Conservation (phyloP, 2,329 filamentous ascomycete species). For the Neonectria magnoliae region DNA sequence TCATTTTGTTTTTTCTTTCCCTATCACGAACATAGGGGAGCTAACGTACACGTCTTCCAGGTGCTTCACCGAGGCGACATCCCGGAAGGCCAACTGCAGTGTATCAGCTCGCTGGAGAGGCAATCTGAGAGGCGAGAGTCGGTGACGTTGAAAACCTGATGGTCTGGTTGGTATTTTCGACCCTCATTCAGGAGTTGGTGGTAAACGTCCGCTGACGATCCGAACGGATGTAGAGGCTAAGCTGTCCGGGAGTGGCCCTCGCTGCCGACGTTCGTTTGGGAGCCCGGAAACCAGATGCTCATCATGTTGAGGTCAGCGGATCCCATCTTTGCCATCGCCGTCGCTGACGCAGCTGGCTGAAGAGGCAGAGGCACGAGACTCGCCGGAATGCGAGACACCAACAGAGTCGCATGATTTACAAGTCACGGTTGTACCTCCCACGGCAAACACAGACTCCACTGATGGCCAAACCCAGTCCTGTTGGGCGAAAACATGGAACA, state of each 20-base stretch:
- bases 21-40: slow-evolving; percentile 40
- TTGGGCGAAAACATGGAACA: no score
- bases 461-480: no score
- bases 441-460: no score
- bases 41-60: slow-evolving; percentile 51
- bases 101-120: slow-evolving; percentile 50
- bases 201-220: neutral
- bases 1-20: slow-evolving; percentile 33
- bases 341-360: no score
- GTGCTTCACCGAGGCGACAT: slow-evolving; percentile 35
- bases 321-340: no score
- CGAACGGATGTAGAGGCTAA: neutral
- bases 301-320: no score
- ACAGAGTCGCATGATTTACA: no score
- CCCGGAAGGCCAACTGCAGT: slow-evolving; percentile 52
- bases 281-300: no score
- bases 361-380: no score
- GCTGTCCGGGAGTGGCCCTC: neutral
- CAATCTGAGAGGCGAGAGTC: slow-evolving; percentile 50
- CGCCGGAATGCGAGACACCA: no score
- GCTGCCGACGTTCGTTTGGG: no score
- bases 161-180: neutral
- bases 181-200: neutral
- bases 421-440: no score
- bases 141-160: neutral